A percentile compares a stretch with the other conserved stretches of the same genome.
phyloP scores from a whole-genome alignment of 1,284 basidiomycete genomes.

The Schizophyllum amplum region DNA sequence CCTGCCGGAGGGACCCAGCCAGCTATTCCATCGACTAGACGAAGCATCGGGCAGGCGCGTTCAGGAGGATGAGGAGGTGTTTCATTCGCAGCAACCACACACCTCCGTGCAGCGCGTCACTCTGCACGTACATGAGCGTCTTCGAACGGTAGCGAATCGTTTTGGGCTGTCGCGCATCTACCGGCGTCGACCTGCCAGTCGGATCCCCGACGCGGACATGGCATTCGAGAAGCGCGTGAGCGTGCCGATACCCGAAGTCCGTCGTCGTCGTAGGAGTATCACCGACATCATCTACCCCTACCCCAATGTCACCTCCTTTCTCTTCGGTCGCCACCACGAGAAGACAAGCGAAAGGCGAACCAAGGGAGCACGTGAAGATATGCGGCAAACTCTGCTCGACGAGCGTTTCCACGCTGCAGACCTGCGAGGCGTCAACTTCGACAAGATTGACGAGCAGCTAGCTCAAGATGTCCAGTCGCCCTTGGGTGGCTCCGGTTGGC shows the following conservation, averaged over 20 bases:
- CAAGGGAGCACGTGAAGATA: neutral
- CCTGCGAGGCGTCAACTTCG: slow-evolving; percentile 5
- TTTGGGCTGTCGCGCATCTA: slow-evolving; percentile 6
- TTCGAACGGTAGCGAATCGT: slow-evolving; percentile 4
- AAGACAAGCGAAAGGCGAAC: slow-evolving; percentile 2
- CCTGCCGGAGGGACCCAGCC: too few species aligned
- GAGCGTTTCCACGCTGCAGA: slow-evolving; percentile 1
- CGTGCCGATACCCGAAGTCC: neutral
- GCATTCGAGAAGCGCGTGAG: neutral
- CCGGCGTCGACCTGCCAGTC: neutral
- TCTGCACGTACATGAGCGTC: neutral
- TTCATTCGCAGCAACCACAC: too few species aligned
- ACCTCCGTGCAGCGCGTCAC: neutral
- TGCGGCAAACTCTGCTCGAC: slow-evolving; percentile 6
- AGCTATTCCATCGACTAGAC: too few species aligned
- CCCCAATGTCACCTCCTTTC: slow-evolving; percentile 6
- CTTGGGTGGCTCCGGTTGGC: slow-evolving; percentile 7
- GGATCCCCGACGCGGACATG: neutral
- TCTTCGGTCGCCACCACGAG: slow-evolving; percentile 6
- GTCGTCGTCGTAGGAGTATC: neutral
- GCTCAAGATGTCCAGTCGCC: slow-evolving; percentile 1
- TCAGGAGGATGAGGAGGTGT: too few species aligned
- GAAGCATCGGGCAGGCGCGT: too few species aligned
- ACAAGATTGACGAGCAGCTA: slow-evolving; percentile 7
- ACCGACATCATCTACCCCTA: slow-evolving; percentile 8